Evolutionary conservation across 169 alveolate species (phyloP), one percentile per base, ranked within the genome.

Genomic region (Cytauxzoon felis): DNA sequence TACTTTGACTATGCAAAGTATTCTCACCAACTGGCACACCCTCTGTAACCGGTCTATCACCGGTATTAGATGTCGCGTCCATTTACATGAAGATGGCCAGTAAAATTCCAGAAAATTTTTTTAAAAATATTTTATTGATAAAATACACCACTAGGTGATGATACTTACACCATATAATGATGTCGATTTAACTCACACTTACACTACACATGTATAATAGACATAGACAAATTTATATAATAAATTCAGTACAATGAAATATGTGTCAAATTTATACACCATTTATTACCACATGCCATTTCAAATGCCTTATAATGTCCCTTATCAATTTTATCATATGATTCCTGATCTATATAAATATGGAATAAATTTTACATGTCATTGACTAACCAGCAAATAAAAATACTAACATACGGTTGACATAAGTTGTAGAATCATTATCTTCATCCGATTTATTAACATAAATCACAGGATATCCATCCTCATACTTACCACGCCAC

Each of bases 241-340:
- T 13, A 53, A 23, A 16, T 1, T 66, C 58, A 66, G 6, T 38
- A 33, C n/a, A 66, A 68, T 23, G 93, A 85, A 57, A 92, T 91
- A 71, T 92, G 97, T 34, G 96, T 92, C 38, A 92, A 78, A 71
- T 88, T 90, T 51, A 92, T 83, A 42, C 97, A 92, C 78, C 84
- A 54, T n/a, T 80, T 80, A 58, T 92, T 88, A 24, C 93, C 94
- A 42, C 97, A 92, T 36, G 90, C 95, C 90, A 82, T 92, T 18
- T 87, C 66, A 50, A 92, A 91, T n/a, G 96, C 93, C 40, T 79
- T 86, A 61, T 83, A 84, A 8, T 90, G 92, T 45, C 80, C 88
- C 58, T 87, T 87, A 58, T 92, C 94, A 41, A 92, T 59, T 60
- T 88, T 90, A 64, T 87, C 82, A 78, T 89, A 92, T 38, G 94